These are phyloP conservation scores for Dendrobium huoshanense DNA, from an alignment of 106 monocot genomes.

Conservation along the genomic window DNA sequence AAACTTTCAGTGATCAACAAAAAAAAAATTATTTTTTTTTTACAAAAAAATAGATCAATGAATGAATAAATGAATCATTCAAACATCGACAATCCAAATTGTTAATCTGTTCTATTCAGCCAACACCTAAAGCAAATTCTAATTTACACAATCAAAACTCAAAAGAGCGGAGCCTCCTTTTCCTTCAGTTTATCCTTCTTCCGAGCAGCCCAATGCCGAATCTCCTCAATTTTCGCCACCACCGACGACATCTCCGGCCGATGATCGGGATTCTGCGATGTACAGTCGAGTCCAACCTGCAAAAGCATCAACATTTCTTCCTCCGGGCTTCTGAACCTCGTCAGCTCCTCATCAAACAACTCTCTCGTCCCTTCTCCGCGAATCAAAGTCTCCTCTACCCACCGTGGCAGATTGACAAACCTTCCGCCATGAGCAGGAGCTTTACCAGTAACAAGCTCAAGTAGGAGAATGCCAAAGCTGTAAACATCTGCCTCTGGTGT, in stretches of 20 bases:
- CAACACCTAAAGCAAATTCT: too few relatives aligned
- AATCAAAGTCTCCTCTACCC: slow-evolving; percentile 63
- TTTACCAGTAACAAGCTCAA: slow-evolving; percentile 10
- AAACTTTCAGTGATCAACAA: too few relatives aligned
- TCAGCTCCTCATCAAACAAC: slow-evolving; percentile 50
- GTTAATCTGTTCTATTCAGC: too few relatives aligned
- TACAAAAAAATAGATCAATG: too few relatives aligned
- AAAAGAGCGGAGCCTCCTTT: background rate
- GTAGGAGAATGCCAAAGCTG: slow-evolving; percentile 9
- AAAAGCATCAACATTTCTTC: slow-evolving; percentile 55
- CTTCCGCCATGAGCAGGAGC: slow-evolving; percentile 27
- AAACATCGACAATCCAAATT: too few relatives aligned
- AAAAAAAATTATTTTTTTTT: too few relatives aligned
- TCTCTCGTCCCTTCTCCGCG: slow-evolving; percentile 48
- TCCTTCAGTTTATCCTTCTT: background rate
- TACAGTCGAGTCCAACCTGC: slow-evolving; percentile 51
- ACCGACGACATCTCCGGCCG: slow-evolving; percentile 38
- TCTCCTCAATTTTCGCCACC: slow-evolving; percentile 31
- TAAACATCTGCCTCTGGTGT: slow-evolving; percentile 16
- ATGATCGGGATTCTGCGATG: slow-evolving; percentile 30
- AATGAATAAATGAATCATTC: too few relatives aligned
- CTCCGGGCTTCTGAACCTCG: slow-evolving; percentile 34
- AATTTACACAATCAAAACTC: too few relatives aligned
- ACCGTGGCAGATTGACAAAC: slow-evolving; percentile 31
- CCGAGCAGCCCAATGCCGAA: slow-evolving; percentile 8